Evolutionary conservation across 2,329 filamentous ascomycete genomes (phyloP).

Genomic region (Hypoxylon sp.): DNA sequence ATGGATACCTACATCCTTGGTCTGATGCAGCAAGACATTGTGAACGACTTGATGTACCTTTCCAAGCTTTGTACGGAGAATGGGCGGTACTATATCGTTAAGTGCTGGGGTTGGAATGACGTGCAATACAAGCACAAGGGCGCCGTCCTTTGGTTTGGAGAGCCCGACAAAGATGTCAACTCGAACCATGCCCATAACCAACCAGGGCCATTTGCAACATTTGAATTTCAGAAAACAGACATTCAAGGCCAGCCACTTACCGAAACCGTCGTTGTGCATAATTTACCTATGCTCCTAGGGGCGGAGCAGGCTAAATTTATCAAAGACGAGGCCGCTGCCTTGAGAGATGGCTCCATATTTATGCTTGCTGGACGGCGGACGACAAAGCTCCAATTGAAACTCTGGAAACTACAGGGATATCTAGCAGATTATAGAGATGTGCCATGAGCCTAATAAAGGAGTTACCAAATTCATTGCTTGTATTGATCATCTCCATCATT

Average conservation of each 20-base stretch:
- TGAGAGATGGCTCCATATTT: conserved; percentile 59
- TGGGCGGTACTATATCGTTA: conserved; percentile 59
- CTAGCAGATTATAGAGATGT: conserved; percentile 51
- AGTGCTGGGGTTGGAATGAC: conserved; percentile 62
- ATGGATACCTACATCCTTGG: conserved; percentile 70
- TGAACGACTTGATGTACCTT: conserved; percentile 63
- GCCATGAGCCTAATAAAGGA: not conserved
- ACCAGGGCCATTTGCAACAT: conserved; percentile 61
- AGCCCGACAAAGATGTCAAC: conserved; percentile 20
- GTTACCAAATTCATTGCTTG: not conserved
- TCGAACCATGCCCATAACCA: conserved; percentile 21
- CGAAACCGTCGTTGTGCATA: conserved; percentile 65
- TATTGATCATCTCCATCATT: not conserved
- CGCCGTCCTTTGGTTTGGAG: conserved; percentile 63
- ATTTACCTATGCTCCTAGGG: conserved; percentile 68
- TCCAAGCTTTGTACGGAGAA: conserved; percentile 51
- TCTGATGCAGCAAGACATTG: conserved; percentile 64
- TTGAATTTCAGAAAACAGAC: conserved; percentile 56
- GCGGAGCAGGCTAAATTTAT: conserved; percentile 61
- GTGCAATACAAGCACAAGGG: conserved; percentile 59
- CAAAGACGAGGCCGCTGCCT: conserved; percentile 53
- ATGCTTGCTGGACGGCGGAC: conserved; percentile 62
- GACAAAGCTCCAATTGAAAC: conserved; percentile 62
- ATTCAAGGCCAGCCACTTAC: conserved; percentile 55
- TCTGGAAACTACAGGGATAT: conserved; percentile 74